A percentile compares a stretch with the other conserved stretches of the same genome.
phyloP scores from a whole-genome alignment of 2,329 filamentous ascomycete genomes.

The Arthrobotrys conoides region DNA sequence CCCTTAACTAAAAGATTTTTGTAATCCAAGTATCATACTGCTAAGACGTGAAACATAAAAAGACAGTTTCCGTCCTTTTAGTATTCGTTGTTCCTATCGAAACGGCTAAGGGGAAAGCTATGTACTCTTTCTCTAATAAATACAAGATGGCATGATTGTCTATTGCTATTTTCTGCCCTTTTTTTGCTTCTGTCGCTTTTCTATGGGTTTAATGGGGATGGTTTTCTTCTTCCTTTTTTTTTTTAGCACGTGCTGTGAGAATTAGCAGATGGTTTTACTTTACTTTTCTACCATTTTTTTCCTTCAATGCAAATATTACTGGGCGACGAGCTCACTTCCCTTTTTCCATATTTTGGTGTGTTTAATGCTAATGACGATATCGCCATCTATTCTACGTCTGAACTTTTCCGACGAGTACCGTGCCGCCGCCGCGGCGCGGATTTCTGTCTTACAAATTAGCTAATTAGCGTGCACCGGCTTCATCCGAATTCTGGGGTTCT shows the following conservation, averaged over 20 bases:
- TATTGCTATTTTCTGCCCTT: conserved; percentile 1
- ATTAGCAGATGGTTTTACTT: conserved; percentile 43
- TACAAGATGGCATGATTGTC: conserved; percentile 27
- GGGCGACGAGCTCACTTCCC: conserved; percentile 38
- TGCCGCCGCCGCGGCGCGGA: not conserved
- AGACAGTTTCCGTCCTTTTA: conserved; percentile 11
- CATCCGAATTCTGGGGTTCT: conserved; percentile 9
- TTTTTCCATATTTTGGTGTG: conserved; percentile 11
- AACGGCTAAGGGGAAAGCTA: conserved; percentile 21
- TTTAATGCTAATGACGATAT: conserved; percentile 10
- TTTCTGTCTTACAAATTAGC: not conserved
- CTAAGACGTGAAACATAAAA: conserved; percentile 23
- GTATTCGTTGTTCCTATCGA: conserved; percentile 12
- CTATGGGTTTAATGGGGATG: conserved; percentile 53
- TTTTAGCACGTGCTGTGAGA: conserved; percentile 25
- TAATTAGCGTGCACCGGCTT: not conserved
- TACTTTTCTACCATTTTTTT: conserved; percentile 19
- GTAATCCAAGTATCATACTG: conserved; percentile 3
- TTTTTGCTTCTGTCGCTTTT: conserved; percentile 9
- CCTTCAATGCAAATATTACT: conserved; percentile 58
- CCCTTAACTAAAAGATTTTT: not conserved
- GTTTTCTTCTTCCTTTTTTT: not conserved
- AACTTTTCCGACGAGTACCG: conserved; percentile 6
- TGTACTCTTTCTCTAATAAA: conserved; percentile 12
- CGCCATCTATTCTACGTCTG: not conserved